These are phyloP conservation scores for Hysterangium stoloniferum DNA, from an alignment of 768 basidiomycete species.

Conservation along the genomic window DNA sequence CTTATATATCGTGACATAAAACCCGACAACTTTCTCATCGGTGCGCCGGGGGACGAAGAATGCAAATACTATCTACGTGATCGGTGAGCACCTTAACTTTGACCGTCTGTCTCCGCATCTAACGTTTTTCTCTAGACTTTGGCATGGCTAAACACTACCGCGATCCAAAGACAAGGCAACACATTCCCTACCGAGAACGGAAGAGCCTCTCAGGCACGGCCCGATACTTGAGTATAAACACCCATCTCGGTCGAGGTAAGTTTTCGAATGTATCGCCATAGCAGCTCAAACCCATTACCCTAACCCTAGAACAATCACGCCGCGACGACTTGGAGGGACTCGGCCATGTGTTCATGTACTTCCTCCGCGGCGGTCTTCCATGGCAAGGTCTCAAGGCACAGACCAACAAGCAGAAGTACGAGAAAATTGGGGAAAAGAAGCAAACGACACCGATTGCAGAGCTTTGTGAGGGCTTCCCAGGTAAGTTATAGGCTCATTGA, in stretches of 20 bases:
- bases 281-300: background rate
- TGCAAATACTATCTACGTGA: constrained; percentile 82
- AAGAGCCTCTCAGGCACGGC: constrained; percentile 96
- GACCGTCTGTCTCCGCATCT: constrained; percentile 2
- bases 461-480: constrained; percentile 94
- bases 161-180: constrained; percentile 94
- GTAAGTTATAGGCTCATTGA: constrained; percentile 36
- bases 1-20: constrained; percentile 85
- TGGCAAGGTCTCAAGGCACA: constrained; percentile 98
- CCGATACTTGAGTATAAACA: constrained; percentile 99
- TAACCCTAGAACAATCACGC: constrained; percentile 49
- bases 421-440: constrained; percentile 99
- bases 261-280: background rate
- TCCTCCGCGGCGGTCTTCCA: constrained; percentile 89
- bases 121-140: constrained; percentile 56
- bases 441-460: constrained; percentile 89
- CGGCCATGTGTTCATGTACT: constrained; percentile 99
- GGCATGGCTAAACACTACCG: constrained; percentile 99
- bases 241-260: constrained; percentile 91
- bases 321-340: constrained; percentile 95
- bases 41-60: constrained; percentile 86
- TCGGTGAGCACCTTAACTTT: constrained; percentile 45
- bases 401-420: constrained; percentile 99
- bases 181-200: constrained; percentile 98
- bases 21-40: constrained; percentile 98